Conservation (phyloP, 2,329 filamentous ascomycete genomes). For the Ophiostoma quercus region DNA sequence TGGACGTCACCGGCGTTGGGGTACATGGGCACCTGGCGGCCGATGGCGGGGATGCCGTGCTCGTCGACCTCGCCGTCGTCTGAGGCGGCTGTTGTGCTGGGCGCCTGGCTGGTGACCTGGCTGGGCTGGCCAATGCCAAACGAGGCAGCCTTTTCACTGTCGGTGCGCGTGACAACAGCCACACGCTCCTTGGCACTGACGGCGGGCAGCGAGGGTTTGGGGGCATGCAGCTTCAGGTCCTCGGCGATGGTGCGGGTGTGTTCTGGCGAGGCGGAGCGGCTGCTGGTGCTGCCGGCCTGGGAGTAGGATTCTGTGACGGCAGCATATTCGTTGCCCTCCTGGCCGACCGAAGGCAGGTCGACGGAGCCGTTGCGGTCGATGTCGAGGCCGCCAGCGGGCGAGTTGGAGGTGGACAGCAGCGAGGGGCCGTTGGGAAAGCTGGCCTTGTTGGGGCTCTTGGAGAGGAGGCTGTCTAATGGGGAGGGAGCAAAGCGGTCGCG, state of each 20-base stretch:
- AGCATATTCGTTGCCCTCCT: constrained; percentile 86
- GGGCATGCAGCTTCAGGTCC: constrained; percentile 81
- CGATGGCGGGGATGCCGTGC: constrained; percentile 87
- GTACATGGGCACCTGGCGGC: constrained; percentile 89
- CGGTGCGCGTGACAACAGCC: constrained; percentile 78
- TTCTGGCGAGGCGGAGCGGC: constrained; percentile 49
- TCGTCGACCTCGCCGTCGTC: constrained; percentile 67
- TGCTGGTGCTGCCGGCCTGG: constrained; percentile 39
- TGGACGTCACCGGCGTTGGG: constrained; percentile 91
- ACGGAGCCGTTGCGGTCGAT: constrained; percentile 69
- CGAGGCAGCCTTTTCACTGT: constrained; percentile 80
- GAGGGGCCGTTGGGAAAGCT: constrained; percentile 33
- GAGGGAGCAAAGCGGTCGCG: constrained; percentile 78
- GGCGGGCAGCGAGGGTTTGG: constrained; percentile 77
- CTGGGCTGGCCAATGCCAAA: constrained; percentile 71
- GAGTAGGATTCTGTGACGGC: constrained; percentile 41
- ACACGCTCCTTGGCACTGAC: constrained; percentile 80
- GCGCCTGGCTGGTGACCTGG: constrained; percentile 30
- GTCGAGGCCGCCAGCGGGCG: constrained; percentile 32
- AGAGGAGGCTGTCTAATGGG: constrained; percentile 62
- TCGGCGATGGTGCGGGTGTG: constrained; percentile 74
- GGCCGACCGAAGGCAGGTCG: constrained; percentile 74
- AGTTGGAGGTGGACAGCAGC: constrained; percentile 27
- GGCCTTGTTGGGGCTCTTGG: constrained; percentile 41
- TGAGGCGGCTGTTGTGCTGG: constrained; percentile 43